Evolutionary conservation across 768 basidiomycete genomes (phyloP), one percentile per base, ranked within the genome.

Genomic region (Clitopilus hobsonii): DNA sequence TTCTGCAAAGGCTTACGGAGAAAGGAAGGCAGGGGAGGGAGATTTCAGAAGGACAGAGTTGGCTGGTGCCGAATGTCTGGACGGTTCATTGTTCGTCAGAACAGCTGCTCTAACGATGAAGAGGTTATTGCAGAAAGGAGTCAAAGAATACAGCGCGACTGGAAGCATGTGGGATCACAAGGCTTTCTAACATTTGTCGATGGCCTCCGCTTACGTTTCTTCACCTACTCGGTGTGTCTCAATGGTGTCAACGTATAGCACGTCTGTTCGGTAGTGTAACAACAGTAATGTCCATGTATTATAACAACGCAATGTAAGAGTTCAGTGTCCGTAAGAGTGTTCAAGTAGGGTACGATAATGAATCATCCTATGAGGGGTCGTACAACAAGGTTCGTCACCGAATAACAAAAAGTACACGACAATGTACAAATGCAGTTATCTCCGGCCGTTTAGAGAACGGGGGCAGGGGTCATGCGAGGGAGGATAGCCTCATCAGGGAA

Each of bases 1-100:
- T 63, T 79, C 74, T 55, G 74, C 27, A 5, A 32, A 27, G 26
- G 24, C 29, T 18, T 51, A 51, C 6, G 49, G 49, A 13, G 29
- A 24, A n/a, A 11, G 49, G 27, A 10, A 51, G 49, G 27, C 49
- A 28, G 26, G 49, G 24, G 26, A 28, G 16, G 27, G 18, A n/a
- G 49, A 27, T 10, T 32, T 28, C 26, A 45, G 22, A 23, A 4
- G n/a, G 41, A 51, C 49, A 22, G 26, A 51, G 26, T 32, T 51
- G 49, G 27, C 14, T 13, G 27, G 30, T 10, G 49, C 49, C 18
- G 49, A 51, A 18, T 28, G n/a, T 10, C 23, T 51, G 23, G 49
- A 51, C n/a, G 49, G 49, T 10, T 51, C 49, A 10, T 22, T 51
- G 24, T 51, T 51, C 49, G 18, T 51, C 16, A 25, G 49, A 28